Conservation (phyloP, 257 asterid genomes). For the Oldenlandia corymbosa region DNA sequence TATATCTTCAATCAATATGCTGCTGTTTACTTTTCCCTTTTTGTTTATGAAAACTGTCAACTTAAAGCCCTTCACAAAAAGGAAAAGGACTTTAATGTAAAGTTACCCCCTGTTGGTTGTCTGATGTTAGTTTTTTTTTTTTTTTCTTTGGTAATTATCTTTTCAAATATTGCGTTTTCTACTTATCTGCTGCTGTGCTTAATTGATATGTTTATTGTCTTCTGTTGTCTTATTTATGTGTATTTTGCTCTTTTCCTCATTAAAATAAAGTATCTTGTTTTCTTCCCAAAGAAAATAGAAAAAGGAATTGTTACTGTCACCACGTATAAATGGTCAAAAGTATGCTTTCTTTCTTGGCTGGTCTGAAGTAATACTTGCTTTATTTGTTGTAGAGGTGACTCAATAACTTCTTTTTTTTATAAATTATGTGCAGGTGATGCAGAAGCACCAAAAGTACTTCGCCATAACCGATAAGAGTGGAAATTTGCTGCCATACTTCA, state of each 20-base stretch:
- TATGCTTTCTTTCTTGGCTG: background rate
- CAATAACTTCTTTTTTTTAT: constrained; percentile 15
- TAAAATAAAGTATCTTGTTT: background rate
- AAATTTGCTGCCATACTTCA: constrained; percentile 71
- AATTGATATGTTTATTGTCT: background rate
- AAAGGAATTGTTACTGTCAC: too few relatives aligned
- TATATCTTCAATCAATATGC: too few relatives aligned
- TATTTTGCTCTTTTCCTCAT: background rate
- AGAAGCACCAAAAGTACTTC: constrained; percentile 94
- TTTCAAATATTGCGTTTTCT: background rate
- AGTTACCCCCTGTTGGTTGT: background rate
- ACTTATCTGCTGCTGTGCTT: background rate
- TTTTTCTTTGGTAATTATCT: background rate
- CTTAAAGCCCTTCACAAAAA: too few relatives aligned
- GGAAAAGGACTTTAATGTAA: background rate
- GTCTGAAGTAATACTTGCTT: background rate
- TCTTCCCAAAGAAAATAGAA: background rate
- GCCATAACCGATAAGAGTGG: constrained; percentile 69
- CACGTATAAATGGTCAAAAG: too few relatives aligned
- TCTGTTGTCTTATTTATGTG: background rate
- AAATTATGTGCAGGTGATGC: constrained; percentile 73
- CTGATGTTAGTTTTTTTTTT: background rate
- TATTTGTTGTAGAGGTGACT: background rate
- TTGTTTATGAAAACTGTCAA: background rate
- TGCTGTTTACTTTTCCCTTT: too few relatives aligned